These are phyloP conservation scores for Penicillium sclerotigenum DNA, from an alignment of 2,329 filamentous ascomycete genomes.

Conservation along the genomic window DNA sequence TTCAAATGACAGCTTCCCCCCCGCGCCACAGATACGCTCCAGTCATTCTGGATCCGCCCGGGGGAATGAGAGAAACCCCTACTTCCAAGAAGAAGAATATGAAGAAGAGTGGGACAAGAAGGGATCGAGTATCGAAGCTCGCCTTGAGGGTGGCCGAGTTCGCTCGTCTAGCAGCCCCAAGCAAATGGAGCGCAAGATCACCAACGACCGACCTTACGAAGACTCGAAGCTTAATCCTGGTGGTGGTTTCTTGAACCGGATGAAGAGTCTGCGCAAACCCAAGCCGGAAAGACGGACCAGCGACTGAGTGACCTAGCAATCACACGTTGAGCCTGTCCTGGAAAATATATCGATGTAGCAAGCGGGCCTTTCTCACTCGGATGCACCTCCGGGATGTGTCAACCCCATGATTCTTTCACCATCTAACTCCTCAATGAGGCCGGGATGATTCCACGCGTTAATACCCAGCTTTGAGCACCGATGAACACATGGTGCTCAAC, in stretches of 20 bases:
- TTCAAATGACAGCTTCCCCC: conserved; percentile 44
- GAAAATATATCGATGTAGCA: not conserved
- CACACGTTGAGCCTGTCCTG: not conserved
- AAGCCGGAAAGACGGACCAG: conserved; percentile 41
- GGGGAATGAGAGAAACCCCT: conserved; percentile 65
- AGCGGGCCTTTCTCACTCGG: not conserved
- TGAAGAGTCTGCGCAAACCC: conserved; percentile 71
- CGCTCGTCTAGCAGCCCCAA: conserved; percentile 60
- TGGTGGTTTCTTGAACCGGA: conserved; percentile 69
- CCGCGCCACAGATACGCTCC: conserved; percentile 28
- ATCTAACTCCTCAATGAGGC: conserved; percentile 3
- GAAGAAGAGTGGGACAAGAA: conserved; percentile 65
- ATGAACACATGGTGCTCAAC: conserved; percentile 12
- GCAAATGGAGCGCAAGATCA: conserved; percentile 63
- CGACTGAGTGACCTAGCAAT: conserved; percentile 15
- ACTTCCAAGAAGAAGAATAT: conserved; percentile 80
- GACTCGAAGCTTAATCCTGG: conserved; percentile 47
- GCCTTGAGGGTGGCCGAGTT: conserved; percentile 32
- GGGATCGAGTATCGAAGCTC: conserved; percentile 54
- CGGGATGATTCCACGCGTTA: conserved; percentile 24
- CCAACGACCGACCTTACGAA: conserved; percentile 51
- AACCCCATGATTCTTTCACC: not conserved
- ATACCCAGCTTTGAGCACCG: conserved; percentile 25
- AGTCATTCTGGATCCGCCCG: conserved; percentile 35
- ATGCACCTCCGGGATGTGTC: not conserved